Evolutionary conservation across 2,329 filamentous ascomycete genomes (phyloP), one percentile per base, ranked within the genome.

Genomic region (Anisogramma anomala): DNA sequence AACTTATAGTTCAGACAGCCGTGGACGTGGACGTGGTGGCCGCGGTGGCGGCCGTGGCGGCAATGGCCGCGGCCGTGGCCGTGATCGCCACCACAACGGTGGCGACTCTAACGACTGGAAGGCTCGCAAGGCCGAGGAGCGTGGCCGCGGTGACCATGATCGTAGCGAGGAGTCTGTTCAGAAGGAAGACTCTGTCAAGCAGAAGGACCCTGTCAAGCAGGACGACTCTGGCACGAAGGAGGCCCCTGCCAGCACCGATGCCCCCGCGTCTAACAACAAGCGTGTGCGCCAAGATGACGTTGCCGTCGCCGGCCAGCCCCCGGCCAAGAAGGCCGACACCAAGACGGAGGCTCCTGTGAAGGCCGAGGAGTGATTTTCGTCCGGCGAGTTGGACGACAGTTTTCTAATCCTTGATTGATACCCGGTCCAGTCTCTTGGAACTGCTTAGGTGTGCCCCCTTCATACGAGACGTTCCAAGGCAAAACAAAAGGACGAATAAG

Each of bases 291-390:
- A 77, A 8, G 71, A 74, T 7, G 71, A 71, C 22, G 56, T 52
- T 22, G 50, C 55, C 3, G 47, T 42, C 3, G 48, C 43, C 5
- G 61, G 55, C n/a, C 65, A 66, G 43, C 71, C 67, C 22, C 63
- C 72, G 3, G 67, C 73, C 15, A 81, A 81, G 68, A 81, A 80
- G 64, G 67, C 77, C 30, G 73, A 80, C 48, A 61, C 55, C 54
- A 74, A 74, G 63, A 55, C 48, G 6, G 53, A 63, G 22, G 45
- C 30, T 11, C 30, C 47, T 27, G 48, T 50, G 14, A 49, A 51
- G 31, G 46, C 48, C 7, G 31, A 31, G 23, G 45, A 36, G n/a
- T 47, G 41, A 47, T 28, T 10, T 6, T 41, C 15, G 11, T 9
- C 7, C 17, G 25, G 11, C 14, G 26, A 30, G 11, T 20, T 9